Evolutionary conservation across 192 early-diverging fungal genomes (phyloP).

Genomic region (Linnemannia zychae): DNA sequence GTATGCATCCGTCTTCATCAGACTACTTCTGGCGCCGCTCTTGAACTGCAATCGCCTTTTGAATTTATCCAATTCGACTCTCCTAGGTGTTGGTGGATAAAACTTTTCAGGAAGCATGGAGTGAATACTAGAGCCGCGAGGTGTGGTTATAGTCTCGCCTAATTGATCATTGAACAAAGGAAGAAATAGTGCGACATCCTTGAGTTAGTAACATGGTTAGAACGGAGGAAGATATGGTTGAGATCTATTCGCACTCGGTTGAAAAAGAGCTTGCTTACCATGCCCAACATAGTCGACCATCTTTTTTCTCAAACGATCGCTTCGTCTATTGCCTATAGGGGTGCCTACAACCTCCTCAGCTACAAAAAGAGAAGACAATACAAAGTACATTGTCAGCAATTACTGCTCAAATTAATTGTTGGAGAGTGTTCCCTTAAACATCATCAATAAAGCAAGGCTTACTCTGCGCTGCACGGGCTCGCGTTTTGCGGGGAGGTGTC

Average conservation of each 20-base stretch:
- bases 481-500: conserved; percentile 14
- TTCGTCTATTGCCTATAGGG: conserved; percentile 14
- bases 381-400: not conserved
- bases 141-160: conserved; percentile 43
- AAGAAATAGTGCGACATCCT: not conserved
- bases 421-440: not conserved
- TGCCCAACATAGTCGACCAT: conserved; percentile 19
- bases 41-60: conserved; percentile 51
- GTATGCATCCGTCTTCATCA: conserved; percentile 34
- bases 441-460: not conserved
- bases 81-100: conserved; percentile 7
- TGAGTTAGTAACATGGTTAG: not conserved
- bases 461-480: conserved; percentile 20
- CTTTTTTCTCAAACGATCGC: conserved; percentile 32
- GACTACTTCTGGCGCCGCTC: conserved; percentile 30
- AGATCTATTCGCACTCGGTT: not conserved
- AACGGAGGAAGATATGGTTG: no score
- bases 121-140: conserved; percentile 43
- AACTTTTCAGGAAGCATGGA: conserved; percentile 29
- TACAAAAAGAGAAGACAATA: not conserved
- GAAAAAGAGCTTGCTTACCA: conserved; percentile 6
- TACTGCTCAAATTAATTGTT: not conserved
- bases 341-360: conserved; percentile 8
- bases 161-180: not conserved
- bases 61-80: conserved; percentile 40